Evolutionary conservation across 2,329 filamentous ascomycete genomes (phyloP).

Genomic region (Neofusicoccum cordaticola): DNA sequence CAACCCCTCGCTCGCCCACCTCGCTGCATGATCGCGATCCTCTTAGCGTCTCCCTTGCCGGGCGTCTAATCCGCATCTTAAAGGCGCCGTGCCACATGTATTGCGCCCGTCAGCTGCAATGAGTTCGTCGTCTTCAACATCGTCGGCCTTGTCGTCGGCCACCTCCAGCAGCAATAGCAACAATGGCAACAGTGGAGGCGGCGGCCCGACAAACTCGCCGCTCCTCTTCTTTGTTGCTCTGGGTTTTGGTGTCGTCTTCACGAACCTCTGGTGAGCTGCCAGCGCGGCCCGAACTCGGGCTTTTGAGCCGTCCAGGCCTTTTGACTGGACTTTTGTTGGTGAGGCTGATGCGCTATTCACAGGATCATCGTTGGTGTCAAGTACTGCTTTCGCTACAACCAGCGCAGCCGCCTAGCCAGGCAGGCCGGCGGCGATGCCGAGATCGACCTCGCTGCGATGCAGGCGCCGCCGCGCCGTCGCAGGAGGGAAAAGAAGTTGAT

Average conservation of each 20-base stretch:
- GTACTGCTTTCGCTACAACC: conserved; percentile 98
- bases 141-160: conserved; percentile 17
- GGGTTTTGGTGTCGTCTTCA: conserved; percentile 97
- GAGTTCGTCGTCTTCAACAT: conserved; percentile 19
- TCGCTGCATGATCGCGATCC: neutral
- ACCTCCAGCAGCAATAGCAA: conserved; percentile 20
- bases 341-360: conserved; percentile 4
- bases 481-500: conserved; percentile 97
- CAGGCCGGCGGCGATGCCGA: conserved; percentile 76
- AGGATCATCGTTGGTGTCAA: conserved; percentile 99
- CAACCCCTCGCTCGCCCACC: conserved; percentile 8
- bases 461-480: conserved; percentile 79
- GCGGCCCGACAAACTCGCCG: conserved; percentile 65
- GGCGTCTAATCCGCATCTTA: neutral
- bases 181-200: conserved; percentile 32
- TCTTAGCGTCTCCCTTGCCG: neutral
- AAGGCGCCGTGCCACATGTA: neutral
- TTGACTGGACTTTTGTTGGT: neutral
- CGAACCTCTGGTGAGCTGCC: conserved; percentile 83
- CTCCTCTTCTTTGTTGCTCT: conserved; percentile 91
- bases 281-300: neutral
- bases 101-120: neutral
- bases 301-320: neutral
- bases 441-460: conserved; percentile 83
- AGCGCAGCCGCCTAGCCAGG: conserved; percentile 78